Base-by-base conservation (phyloP, 441 rosid genomes). In the Pelargonium citronellum region DNA sequence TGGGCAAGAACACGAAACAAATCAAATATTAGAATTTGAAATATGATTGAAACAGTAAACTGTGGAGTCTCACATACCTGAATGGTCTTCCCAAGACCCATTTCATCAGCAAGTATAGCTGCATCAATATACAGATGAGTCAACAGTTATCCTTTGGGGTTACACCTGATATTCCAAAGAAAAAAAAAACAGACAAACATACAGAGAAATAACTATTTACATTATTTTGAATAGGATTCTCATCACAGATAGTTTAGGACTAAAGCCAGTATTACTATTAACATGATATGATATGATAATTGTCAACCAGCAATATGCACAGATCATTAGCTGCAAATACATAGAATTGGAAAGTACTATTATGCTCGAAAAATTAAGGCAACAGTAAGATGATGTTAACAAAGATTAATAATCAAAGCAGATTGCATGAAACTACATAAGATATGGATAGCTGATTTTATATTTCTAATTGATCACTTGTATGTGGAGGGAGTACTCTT, bases 11-110 rank as follows among this genome's bases (percentile, higher is more conserved):
- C 69, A 75, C 46, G 46, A 77, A 76, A 24, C 41, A 71, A 60
- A 75, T 17, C 63, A 74, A 57, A 71, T 51, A 69, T 24, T 19
- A 71, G 22, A 46, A 58, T 66, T 34, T 60, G 11, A 53, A 53
- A 53, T 53, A 53, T 15, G 16, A 22, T 13, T 12, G 30, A 15
- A 74, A 64, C 2, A 53, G 53, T 37, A 49, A 41, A 62, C 10
- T 53, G 22, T 34, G 39, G 51, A 74, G 53, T 30, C 41, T 57
- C 47, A 74, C 20, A 20, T 79, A 95, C 99, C 99, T 95, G 97
- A 80, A 95, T 86, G 68, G 99, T 95, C 86, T 92, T 95, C 74
- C 99, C 97, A 53, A 95, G 96, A 77, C 99, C 97, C 99, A 89
- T 95, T 84, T 95, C 97, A 79, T 92, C 98, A 6, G 97, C 98